Conservation (phyloP, 2,329 filamentous ascomycete genomes). For the Aspergillus sp. region DNA sequence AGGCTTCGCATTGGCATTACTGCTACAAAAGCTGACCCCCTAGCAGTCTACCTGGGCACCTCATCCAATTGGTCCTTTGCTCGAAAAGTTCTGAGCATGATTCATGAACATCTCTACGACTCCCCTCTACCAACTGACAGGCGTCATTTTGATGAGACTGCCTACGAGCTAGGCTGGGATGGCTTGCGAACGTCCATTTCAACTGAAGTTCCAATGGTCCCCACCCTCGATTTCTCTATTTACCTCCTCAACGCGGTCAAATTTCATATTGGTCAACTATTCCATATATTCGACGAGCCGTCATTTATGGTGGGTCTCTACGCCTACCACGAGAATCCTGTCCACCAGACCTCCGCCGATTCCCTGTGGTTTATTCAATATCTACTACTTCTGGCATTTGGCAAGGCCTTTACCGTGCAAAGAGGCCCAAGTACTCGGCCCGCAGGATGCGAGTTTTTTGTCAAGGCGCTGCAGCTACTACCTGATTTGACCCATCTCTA, state of each 20-base stretch:
- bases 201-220: constrained; percentile 33
- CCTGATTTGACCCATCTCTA: constrained; percentile 38
- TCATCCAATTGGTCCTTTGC: constrained; percentile 54
- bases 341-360: constrained; percentile 17
- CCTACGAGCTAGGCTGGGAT: constrained; percentile 50
- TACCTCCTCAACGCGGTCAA: constrained; percentile 51
- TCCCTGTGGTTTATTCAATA: constrained; percentile 50
- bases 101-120: constrained; percentile 42
- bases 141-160: constrained; percentile 46
- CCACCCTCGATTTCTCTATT: constrained; percentile 44
- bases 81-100: constrained; percentile 44
- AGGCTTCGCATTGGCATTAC: constrained; percentile 12
- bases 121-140: constrained; percentile 38
- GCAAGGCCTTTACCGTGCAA: constrained; percentile 46
- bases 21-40: constrained; percentile 2
- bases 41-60: constrained; percentile 46
- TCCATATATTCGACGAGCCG: constrained; percentile 49
- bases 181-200: constrained; percentile 27
- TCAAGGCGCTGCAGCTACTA: constrained; percentile 39
- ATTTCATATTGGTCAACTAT: constrained; percentile 48
- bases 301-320: constrained; percentile 43
- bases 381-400: constrained; percentile 49
- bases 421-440: constrained; percentile 32
- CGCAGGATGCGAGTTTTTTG: constrained; percentile 43
- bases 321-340: constrained; percentile 34